These are phyloP conservation scores for Rehmannia glutinosa DNA, from an alignment of 257 asterid species.

Conservation along the genomic window DNA sequence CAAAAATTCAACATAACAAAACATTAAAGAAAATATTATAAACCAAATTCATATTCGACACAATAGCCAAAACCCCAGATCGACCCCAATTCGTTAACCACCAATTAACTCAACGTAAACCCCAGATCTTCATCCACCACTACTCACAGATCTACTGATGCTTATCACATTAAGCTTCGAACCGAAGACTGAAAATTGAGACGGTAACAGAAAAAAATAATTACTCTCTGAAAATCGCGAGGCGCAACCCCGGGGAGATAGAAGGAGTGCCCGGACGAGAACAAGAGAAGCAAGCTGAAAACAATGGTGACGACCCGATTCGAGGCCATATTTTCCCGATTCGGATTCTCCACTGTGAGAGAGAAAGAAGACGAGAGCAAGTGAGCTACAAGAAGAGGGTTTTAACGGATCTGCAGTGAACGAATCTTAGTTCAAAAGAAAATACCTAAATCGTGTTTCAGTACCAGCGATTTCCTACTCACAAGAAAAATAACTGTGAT, in stretches of 20 bases:
- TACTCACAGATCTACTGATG: slow-evolving; percentile 22
- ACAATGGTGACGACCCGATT: slow-evolving; percentile 33
- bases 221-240: slow-evolving; percentile 51
- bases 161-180: background rate
- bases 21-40: background rate
- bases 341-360: slow-evolving; percentile 23
- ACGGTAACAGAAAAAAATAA: slow-evolving; percentile 2
- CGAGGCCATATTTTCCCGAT: slow-evolving; percentile 20
- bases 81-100: slow-evolving; percentile 14
- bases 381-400: background rate
- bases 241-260: slow-evolving; percentile 68
- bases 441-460: background rate
- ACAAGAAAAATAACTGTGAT: no score
- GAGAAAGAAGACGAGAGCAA: background rate
- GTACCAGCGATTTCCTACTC: no score
- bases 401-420: background rate
- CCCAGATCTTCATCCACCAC: slow-evolving; percentile 35
- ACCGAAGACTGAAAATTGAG: slow-evolving; percentile 9
- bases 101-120: slow-evolving; percentile 11
- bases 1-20: slow-evolving; percentile 5
- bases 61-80: slow-evolving; percentile 16
- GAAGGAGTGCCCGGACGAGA: slow-evolving; percentile 44
- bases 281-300: slow-evolving; percentile 23
- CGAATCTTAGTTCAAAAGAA: background rate
- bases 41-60: background rate